Conservation (phyloP, 257 asterid species). For the Solanum microdontum region DNA sequence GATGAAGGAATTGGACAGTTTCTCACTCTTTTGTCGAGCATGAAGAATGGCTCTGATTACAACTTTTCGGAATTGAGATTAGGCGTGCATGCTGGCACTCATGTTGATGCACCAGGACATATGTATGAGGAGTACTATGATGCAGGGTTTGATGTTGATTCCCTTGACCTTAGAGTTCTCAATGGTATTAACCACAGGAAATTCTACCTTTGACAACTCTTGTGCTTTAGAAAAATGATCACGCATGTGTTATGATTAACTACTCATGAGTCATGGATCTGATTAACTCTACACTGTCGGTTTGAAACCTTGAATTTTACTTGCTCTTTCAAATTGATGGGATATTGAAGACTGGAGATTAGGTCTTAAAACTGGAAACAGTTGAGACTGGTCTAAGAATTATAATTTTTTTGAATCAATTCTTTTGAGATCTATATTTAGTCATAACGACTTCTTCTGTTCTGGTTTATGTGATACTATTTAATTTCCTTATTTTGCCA, state of each 20-base stretch:
- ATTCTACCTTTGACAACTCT: background rate
- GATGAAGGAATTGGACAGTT: slow-evolving; percentile 43
- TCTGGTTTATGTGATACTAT: background rate
- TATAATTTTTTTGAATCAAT: background rate
- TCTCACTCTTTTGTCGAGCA: slow-evolving; percentile 44
- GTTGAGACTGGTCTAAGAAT: background rate
- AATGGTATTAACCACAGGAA: slow-evolving; percentile 29
- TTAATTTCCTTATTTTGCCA: background rate
- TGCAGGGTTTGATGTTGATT: slow-evolving; percentile 68
- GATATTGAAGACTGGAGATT: background rate
- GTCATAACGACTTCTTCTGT: background rate
- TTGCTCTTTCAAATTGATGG: background rate
- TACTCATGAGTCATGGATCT: background rate
- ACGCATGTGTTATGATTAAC: background rate
- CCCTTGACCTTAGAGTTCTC: slow-evolving; percentile 63
- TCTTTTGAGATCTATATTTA: background rate
- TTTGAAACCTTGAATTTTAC: background rate
- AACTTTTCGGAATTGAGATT: slow-evolving; percentile 64
- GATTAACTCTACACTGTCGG: background rate
- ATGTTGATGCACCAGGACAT: slow-evolving; percentile 93
- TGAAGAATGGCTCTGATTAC: slow-evolving; percentile 80
- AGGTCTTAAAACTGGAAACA: background rate
- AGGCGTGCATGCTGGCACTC: slow-evolving; percentile 69
- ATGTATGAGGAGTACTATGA: slow-evolving; percentile 48
- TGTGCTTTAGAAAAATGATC: background rate